Percentiles rank a stretch among this genome's conserved stretches.
phyloP scores from a whole-genome alignment of 768 basidiomycete species.

The Lentinula detonsa region DNA sequence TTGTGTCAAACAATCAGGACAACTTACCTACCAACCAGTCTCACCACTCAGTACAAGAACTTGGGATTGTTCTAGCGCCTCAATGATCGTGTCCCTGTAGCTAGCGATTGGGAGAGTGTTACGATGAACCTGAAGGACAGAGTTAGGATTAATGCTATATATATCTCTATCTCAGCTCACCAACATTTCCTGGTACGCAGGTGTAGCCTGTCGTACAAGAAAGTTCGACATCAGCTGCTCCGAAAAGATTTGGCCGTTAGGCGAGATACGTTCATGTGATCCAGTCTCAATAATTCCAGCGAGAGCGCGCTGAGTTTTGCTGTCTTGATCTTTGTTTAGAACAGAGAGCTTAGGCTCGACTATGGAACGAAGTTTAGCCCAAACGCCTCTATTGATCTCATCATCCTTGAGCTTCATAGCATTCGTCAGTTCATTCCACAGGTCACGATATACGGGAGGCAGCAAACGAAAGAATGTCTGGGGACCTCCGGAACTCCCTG shows the following conservation, averaged over 20 bases:
- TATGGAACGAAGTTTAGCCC: conserved; percentile 64
- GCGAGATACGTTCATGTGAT: background rate
- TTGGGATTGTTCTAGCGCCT: conserved; percentile 66
- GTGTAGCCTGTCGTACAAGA: conserved; percentile 50
- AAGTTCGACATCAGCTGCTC: conserved; percentile 58
- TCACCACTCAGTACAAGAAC: conserved; percentile 74
- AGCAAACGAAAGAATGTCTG: conserved; percentile 71
- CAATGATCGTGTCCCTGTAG: conserved; percentile 69
- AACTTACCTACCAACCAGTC: conserved; percentile 30
- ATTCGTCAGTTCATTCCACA: conserved; percentile 87
- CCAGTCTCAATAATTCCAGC: background rate
- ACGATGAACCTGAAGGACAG: conserved; percentile 52
- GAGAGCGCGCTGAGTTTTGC: background rate
- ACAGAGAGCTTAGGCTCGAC: conserved; percentile 52
- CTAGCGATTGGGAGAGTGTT: conserved; percentile 80
- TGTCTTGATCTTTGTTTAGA: conserved; percentile 33
- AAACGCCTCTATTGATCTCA: conserved; percentile 55
- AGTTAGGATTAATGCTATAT: background rate
- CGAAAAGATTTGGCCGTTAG: conserved; percentile 12
- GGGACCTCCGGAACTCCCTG: conserved; percentile 37
- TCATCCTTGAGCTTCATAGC: conserved; percentile 58
- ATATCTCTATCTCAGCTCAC: conserved; percentile 35
- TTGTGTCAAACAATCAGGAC: conserved; percentile 1
- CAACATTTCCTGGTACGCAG: conserved; percentile 84
- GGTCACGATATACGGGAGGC: conserved; percentile 77